Percentiles rank a stretch among this genome's conserved stretches.
Conservation (phyloP, 257 asterid species). For the Gentiana straminea region DNA sequence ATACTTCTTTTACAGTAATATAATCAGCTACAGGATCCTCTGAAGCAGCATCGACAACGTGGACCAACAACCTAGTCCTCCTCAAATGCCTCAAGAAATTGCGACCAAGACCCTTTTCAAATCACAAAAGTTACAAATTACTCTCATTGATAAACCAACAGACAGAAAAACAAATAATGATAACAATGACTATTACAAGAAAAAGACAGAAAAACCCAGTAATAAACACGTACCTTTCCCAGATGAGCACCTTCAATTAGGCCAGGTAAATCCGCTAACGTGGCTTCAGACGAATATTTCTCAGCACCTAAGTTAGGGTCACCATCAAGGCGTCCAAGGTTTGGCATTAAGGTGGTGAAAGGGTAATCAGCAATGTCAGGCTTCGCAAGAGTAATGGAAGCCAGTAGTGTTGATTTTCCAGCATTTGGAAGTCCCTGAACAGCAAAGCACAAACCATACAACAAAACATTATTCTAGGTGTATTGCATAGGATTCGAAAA, state of each 20-base stretch:
- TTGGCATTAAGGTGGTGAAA: conserved; percentile 94
- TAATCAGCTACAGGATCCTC: conserved; percentile 79
- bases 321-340: conserved; percentile 90
- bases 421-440: conserved; percentile 97
- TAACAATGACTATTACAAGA: not conserved
- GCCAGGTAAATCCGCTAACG: conserved; percentile 96
- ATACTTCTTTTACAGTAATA: conserved; percentile 88
- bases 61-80: conserved; percentile 89
- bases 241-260: conserved; percentile 98
- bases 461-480: not conserved
- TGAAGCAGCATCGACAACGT: conserved; percentile 80
- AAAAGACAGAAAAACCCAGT: not conserved
- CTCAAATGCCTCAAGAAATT: conserved; percentile 95
- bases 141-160: not conserved
- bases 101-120: conserved; percentile 87
- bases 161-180: not conserved
- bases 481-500: too few relatives aligned
- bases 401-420: conserved; percentile 86
- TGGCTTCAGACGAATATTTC: conserved; percentile 79
- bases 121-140: not conserved
- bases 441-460: conserved; percentile 8
- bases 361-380: conserved; percentile 99
- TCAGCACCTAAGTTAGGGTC: conserved; percentile 83
- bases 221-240: conserved; percentile 60
- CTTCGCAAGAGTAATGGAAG: conserved; percentile 80